Evolutionary conservation across 2,329 filamentous ascomycete species (phyloP), one percentile per base, ranked within the genome.

Genomic region (Fusarium fujikuroi): DNA sequence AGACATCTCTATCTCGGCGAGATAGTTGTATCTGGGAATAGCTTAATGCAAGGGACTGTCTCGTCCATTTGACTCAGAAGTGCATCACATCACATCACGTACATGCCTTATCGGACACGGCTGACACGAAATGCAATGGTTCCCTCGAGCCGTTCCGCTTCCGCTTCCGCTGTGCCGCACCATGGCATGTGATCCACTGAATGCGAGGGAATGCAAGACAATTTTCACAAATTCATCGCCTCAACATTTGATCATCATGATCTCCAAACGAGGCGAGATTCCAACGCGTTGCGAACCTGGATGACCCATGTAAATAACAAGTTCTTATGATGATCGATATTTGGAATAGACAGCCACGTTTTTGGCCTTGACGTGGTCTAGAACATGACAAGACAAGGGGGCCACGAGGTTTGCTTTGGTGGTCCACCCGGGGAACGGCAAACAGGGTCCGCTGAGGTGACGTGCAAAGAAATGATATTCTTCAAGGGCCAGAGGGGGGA

Each of bases 61-160:
- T 66, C 30, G 34, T 50, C 42, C 32, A 65, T 65, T 63, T 37
- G 9, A 58, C 25, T 59, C 60, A 43, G 36, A 50, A 43, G 37
- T n/a, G 7, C 28, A 32, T 46, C 43, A 28, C 23, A 50, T 52
- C 28, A 32, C 21, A 32, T 28, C 19, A 10, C 30, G 18, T 50
- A n/a, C 50, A 18, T 40, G 28, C 36, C 21, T 34, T 25, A 28
- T 42, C 28, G 12, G 42, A 40, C 40, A n/a, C 44, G 28, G 34
- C 52, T 59, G 52, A 46, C 53, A n/a, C 46, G 62, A 30, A n/a
- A 21, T 43, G 47, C 28, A 42, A 53, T 54, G 32, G 36, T n/a
- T 63, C 36, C 54, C 32, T 72, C 69, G 70, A 60, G 65, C 70
- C 70, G 65, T 73, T 59, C 64, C 64, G 64, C 64, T 53, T 28